phyloP scores from a whole-genome alignment of 179 eudicot species.

The Beta corolliflora region DNA sequence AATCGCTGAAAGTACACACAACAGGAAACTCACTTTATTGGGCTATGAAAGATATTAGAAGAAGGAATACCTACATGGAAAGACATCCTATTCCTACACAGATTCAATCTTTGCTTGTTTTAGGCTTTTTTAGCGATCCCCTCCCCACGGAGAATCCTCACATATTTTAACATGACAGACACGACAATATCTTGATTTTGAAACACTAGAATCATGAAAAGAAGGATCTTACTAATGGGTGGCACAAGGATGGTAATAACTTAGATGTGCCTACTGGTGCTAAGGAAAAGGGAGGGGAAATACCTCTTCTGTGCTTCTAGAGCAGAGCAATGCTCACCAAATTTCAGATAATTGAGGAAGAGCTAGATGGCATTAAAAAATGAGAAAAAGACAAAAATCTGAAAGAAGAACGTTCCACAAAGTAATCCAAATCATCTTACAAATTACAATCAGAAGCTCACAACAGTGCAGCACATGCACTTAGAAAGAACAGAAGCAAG shows the following conservation, averaged over 20 bases:
- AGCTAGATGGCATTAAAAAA: not conserved
- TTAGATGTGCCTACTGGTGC: not conserved
- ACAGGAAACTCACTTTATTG: conserved; percentile 17
- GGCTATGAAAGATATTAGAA: not conserved
- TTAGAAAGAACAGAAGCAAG: not conserved
- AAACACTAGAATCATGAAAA: not conserved
- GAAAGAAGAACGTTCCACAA: not conserved
- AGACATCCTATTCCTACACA: not conserved
- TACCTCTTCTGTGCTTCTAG: not conserved
- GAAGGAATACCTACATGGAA: not conserved
- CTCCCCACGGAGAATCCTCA: not conserved
- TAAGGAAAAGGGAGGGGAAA: not conserved
- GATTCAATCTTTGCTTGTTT: not conserved
- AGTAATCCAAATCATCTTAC: not conserved
- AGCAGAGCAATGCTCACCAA: not conserved
- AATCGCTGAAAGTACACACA: conserved; percentile 52
- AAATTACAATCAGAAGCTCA: not conserved
- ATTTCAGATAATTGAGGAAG: not conserved
- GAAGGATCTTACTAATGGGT: not conserved
- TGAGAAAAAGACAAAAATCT: not conserved
- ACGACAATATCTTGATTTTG: not conserved
- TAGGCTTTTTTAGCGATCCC: not conserved
- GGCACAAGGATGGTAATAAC: not conserved
- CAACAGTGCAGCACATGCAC: not conserved
- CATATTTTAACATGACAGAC: not conserved